A percentile compares a stretch with the other conserved stretches of the same genome.
Conservation (phyloP, 2,329 filamentous ascomycete species). For the Akanthomyces lecanii region DNA sequence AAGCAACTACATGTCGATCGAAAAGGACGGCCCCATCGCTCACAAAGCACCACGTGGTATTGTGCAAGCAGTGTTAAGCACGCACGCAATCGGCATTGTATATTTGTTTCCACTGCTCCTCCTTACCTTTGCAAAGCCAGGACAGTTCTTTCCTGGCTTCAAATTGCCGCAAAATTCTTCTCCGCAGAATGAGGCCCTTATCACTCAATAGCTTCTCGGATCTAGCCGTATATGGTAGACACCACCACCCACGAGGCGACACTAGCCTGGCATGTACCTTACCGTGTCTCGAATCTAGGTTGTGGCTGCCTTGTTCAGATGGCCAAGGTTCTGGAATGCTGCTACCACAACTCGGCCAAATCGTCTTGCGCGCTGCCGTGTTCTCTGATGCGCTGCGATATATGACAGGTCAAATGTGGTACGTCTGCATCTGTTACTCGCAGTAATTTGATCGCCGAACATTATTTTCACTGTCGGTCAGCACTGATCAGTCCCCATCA, state of each 20-base stretch:
- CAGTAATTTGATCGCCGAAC: not conserved
- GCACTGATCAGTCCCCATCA: not conserved
- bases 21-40: not conserved
- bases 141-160: not conserved
- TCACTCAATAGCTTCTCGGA: slow-evolving; percentile 2
- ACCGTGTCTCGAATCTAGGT: not conserved
- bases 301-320: not conserved
- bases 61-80: too few species aligned
- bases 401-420: slow-evolving; percentile 1
- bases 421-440: not conserved
- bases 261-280: not conserved
- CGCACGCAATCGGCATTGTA: too few species aligned
- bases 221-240: slow-evolving; percentile 10
- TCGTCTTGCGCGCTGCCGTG: not conserved
- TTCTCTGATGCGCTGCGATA: not conserved
- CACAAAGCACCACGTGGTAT: not conserved
- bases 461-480: not conserved
- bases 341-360: not conserved
- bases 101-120: not conserved
- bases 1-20: not conserved
- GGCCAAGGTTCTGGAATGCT: slow-evolving; percentile 6
- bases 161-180: not conserved
- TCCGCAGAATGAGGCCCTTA: not conserved
- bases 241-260: not conserved
- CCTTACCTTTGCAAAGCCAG: not conserved